A percentile compares a stretch with the other conserved stretches of the same genome.
phyloP scores from a whole-genome alignment of 345 rosid genomes.

The Aquilaria yunnanensis region DNA sequence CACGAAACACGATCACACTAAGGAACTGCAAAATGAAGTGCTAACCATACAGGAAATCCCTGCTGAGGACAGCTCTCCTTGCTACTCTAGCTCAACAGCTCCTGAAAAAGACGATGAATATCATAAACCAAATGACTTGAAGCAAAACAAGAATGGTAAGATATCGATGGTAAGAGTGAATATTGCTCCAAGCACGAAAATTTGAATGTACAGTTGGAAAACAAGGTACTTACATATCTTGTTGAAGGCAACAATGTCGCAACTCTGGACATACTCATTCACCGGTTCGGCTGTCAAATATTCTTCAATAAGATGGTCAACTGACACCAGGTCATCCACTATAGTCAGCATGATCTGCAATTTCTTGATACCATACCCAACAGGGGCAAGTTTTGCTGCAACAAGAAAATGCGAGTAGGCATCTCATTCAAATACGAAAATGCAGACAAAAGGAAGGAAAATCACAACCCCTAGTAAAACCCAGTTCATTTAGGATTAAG shows the following conservation, averaged over 20 bases:
- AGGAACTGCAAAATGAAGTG: no score
- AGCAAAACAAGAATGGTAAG: no score
- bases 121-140: no score
- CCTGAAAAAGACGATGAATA: no score
- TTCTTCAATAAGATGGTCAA: conserved; percentile 68
- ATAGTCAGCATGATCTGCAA: conserved; percentile 77
- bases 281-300: conserved; percentile 54
- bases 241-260: conserved; percentile 90
- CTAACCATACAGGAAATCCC: no score
- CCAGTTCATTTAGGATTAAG: background rate
- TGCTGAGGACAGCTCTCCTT: no score
- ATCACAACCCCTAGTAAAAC: background rate
- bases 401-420: background rate
- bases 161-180: no score
- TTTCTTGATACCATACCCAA: no score
- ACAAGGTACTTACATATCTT: conserved; percentile 48
- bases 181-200: no score
- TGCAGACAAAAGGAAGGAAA: background rate
- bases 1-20: no score
- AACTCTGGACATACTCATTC: conserved; percentile 73
- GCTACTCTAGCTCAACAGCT: no score
- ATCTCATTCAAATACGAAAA: background rate
- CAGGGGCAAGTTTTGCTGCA: no score
- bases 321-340: conserved; percentile 76
- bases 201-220: background rate